phyloP scores from a whole-genome alignment of 2,329 filamentous ascomycete genomes.

The Albophoma yamanashiensis region DNA sequence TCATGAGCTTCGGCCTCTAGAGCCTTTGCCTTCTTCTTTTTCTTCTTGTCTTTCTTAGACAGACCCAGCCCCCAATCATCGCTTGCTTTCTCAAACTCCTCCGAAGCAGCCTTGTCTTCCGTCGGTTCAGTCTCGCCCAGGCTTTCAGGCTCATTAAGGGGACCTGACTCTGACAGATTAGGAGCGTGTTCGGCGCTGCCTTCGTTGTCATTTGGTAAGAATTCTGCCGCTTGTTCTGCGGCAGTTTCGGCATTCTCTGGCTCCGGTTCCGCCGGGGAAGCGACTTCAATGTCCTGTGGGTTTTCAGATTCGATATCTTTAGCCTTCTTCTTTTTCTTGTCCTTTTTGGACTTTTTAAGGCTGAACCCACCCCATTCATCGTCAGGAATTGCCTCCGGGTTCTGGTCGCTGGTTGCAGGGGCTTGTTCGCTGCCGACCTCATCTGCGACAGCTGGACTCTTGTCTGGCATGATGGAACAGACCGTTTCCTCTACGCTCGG shows the following conservation, averaged over 20 bases:
- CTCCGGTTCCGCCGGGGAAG: conserved; percentile 6
- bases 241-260: conserved; percentile 8
- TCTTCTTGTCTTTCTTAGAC: conserved; percentile 21
- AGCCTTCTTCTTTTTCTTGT: conserved; percentile 23
- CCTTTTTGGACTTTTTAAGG: conserved; percentile 17
- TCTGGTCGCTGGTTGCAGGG: conserved; percentile 9
- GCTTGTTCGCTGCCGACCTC: conserved; percentile 9
- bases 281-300: conserved; percentile 16
- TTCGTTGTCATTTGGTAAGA: conserved; percentile 4
- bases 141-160: conserved; percentile 4
- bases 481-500: not conserved
- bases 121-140: conserved; percentile 6
- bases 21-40: conserved; percentile 9
- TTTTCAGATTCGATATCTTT: conserved; percentile 18
- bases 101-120: not conserved
- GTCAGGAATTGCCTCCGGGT: conserved; percentile 15
- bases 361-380: conserved; percentile 18
- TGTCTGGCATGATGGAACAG: conserved; percentile 7
- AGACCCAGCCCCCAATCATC: conserved; percentile 4
- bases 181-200: conserved; percentile 7
- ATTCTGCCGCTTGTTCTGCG: conserved; percentile 10
- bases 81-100: conserved; percentile 2
- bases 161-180: not conserved
- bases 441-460: conserved; percentile 6
- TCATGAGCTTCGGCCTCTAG: conserved; percentile 6